These are phyloP conservation scores for Hyaloscypha variabilis DNA, from an alignment of 495 filamentous ascomycete species.

Conservation along the genomic window DNA sequence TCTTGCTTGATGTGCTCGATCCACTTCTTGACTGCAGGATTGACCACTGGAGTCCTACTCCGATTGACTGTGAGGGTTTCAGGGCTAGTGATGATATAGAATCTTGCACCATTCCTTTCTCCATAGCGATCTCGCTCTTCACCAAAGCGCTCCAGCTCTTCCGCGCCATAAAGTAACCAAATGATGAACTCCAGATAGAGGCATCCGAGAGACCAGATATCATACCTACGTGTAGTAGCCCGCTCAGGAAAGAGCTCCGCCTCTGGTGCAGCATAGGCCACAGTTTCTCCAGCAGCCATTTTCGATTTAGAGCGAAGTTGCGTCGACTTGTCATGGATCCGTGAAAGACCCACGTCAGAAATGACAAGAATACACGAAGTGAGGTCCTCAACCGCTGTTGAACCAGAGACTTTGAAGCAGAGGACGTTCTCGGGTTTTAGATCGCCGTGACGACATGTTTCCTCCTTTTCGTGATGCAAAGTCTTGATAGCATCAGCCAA, in stretches of 20 bases:
- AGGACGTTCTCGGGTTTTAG: conserved; percentile 31
- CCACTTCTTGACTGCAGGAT: conserved; percentile 3
- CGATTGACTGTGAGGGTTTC: conserved; percentile 5
- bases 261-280: conserved; percentile 10
- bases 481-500: conserved; percentile 25
- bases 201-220: conserved; percentile 44
- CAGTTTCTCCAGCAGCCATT: conserved; percentile 9
- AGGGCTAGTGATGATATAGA: not conserved
- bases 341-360: conserved; percentile 5
- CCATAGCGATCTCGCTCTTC: not conserved
- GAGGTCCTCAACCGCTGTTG: conserved; percentile 7
- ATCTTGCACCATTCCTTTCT: conserved; percentile 3
- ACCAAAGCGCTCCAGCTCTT: conserved; percentile 5
- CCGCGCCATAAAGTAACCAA: conserved; percentile 37
- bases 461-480: conserved; percentile 20
- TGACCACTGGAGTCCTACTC: not conserved
- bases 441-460: conserved; percentile 23
- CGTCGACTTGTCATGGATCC: conserved; percentile 13
- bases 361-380: conserved; percentile 17
- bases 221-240: conserved; percentile 33
- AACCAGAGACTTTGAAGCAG: conserved; percentile 20
- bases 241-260: not conserved
- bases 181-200: conserved; percentile 38
- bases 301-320: conserved; percentile 12
- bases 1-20: conserved; percentile 10